Evolutionary conservation across 2,329 filamentous ascomycete genomes (phyloP).

Genomic region (Tolypocladium capitatum): DNA sequence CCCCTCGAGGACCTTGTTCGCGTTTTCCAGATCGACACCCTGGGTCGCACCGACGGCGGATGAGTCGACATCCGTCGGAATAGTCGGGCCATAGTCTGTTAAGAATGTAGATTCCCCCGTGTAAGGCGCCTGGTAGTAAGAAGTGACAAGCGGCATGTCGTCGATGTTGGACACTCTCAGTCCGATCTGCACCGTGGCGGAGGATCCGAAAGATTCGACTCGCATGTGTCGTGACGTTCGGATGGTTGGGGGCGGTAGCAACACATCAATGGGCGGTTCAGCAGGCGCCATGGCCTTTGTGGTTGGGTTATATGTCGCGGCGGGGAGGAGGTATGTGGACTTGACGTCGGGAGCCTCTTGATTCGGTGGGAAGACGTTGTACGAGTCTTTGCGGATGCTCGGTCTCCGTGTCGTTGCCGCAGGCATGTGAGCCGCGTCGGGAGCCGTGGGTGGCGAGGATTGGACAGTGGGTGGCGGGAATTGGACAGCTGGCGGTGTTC

Average conservation of each 20-base stretch:
- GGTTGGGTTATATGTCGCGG: constrained; percentile 3
- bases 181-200: constrained; percentile 59
- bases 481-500: background rate
- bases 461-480: background rate
- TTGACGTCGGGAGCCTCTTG: constrained; percentile 6
- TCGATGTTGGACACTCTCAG: constrained; percentile 50
- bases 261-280: constrained; percentile 2
- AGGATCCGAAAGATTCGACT: constrained; percentile 49
- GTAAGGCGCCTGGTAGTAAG: constrained; percentile 4
- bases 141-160: constrained; percentile 26
- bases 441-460: background rate
- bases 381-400: background rate
- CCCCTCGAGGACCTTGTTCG: background rate
- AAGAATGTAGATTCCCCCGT: background rate
- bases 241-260: constrained; percentile 30
- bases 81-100: background rate
- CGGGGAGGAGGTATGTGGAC: constrained; percentile 26
- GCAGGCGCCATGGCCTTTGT: background rate
- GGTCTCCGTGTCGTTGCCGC: background rate
- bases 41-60: background rate
- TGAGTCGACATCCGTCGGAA: background rate
- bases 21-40: background rate
- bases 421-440: background rate
- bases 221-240: constrained; percentile 33
- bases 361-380: constrained; percentile 7